Evolutionary conservation across 192 early-diverging fungal species (phyloP).

Genomic region (Rhizophagus prolifer): DNA sequence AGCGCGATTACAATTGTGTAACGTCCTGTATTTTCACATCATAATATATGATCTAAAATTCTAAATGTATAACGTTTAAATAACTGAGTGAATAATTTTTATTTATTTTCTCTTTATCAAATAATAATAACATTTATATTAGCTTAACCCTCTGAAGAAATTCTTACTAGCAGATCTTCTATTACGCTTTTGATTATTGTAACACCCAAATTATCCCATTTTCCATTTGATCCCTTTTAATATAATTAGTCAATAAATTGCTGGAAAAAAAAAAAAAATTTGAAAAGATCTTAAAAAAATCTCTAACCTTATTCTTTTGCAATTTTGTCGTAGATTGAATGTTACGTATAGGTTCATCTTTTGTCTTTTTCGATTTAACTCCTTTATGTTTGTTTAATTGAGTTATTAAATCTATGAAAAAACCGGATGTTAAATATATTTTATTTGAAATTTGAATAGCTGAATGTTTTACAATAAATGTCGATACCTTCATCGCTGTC

Average conservation of each 20-base stretch:
- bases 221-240: not conserved
- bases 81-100: too few relatives aligned
- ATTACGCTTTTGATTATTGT: conserved; percentile 13
- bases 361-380: not conserved
- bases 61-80: too few relatives aligned
- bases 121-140: too few relatives aligned
- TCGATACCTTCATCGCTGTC: conserved; percentile 43
- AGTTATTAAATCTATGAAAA: conserved; percentile 11
- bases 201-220: conserved; percentile 36
- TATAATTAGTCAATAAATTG: not conserved
- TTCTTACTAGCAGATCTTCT: conserved; percentile 35
- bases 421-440: not conserved
- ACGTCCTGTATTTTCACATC: too few relatives aligned
- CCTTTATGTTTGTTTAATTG: conserved; percentile 1
- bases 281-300: not conserved
- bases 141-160: conserved; percentile 31
- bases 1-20: too few relatives aligned
- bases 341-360: not conserved
- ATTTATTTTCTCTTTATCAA: too few relatives aligned
- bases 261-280: not conserved
- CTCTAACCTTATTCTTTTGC: conserved; percentile 20
- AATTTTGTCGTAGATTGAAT: not conserved
- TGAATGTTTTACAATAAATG: too few relatives aligned
- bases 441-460: not conserved
- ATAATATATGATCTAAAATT: too few relatives aligned